Percentiles rank a stretch among this genome's conserved stretches.
phyloP scores from a whole-genome alignment of 176 grass and related monocot species.

The Aegilops sharonensis region DNA sequence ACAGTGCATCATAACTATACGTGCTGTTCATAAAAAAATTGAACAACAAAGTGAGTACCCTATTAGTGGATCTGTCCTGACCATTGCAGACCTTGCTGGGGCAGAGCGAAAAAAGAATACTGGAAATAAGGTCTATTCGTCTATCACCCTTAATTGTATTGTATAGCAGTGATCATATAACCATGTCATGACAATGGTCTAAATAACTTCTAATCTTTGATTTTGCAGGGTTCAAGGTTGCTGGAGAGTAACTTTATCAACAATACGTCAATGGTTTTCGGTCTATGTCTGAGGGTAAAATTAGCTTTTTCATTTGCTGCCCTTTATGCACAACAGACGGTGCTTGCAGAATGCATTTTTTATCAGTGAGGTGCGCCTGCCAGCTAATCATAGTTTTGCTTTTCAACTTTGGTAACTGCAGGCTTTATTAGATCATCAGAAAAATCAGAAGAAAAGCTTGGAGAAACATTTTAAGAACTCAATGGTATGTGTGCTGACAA shows the following conservation, averaged over 20 bases:
- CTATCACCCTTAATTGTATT: background rate
- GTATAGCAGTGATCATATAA: background rate
- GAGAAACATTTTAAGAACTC: constrained; percentile 94
- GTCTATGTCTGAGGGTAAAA: constrained; percentile 78
- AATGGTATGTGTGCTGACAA: constrained; percentile 51
- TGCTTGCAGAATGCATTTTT: constrained; percentile 9
- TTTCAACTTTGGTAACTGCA: constrained; percentile 39
- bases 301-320: constrained; percentile 25
- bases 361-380: background rate
- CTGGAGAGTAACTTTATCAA: constrained; percentile 93
- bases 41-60: constrained; percentile 28
- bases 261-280: constrained; percentile 94
- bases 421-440: constrained; percentile 90
- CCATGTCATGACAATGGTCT: background rate
- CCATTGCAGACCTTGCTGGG: constrained; percentile 88
- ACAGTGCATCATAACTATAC: constrained; percentile 85
- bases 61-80: constrained; percentile 51
- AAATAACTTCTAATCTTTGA: constrained; percentile 11
- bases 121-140: constrained; percentile 70
- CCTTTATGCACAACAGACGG: constrained; percentile 1
- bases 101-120: constrained; percentile 81
- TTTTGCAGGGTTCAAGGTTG: constrained; percentile 68
- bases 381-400: constrained; percentile 3
- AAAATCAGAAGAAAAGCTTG: constrained; percentile 76
- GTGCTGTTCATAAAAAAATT: constrained; percentile 16